Percentiles rank a stretch among this genome's conserved stretches.
phyloP scores from a whole-genome alignment of 257 asterid genomes.

The Forsythia suspensa region DNA sequence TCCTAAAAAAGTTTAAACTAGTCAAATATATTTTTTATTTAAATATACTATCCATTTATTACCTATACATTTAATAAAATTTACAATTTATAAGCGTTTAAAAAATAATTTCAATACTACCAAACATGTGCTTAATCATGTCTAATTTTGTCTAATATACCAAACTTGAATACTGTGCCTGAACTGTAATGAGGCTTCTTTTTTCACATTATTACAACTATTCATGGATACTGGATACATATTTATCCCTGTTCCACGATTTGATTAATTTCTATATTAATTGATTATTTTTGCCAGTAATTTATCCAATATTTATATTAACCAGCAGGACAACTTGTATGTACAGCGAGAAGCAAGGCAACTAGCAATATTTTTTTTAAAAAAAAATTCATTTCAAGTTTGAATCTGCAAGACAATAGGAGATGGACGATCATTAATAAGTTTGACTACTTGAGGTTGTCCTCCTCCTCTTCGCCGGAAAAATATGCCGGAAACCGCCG shows the following conservation, averaged over 20 bases:
- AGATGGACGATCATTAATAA: constrained; percentile 33
- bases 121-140: too few relatives aligned
- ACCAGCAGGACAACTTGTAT: constrained; percentile 20
- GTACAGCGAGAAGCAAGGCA: constrained; percentile 29
- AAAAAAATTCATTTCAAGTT: too few relatives aligned
- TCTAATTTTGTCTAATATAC: not conserved
- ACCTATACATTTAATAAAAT: too few relatives aligned
- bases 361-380: constrained; percentile 10
- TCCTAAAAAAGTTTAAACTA: too few relatives aligned
- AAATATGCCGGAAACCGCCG: constrained; percentile 41
- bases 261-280: not conserved
- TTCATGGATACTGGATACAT: not conserved
- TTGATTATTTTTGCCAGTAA: not conserved
- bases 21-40: too few relatives aligned
- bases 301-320: constrained; percentile 8
- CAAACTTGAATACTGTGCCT: too few relatives aligned
- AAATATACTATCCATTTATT: too few relatives aligned
- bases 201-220: not conserved
- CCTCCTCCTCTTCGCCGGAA: constrained; percentile 69
- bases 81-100: too few relatives aligned
- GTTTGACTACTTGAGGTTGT: constrained; percentile 55
- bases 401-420: constrained; percentile 31
- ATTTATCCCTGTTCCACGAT: not conserved
- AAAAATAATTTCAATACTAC: too few relatives aligned
- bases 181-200: not conserved